phyloP scores from a whole-genome alignment of 2,329 filamentous ascomycete genomes.

The Colletotrichum magnum region DNA sequence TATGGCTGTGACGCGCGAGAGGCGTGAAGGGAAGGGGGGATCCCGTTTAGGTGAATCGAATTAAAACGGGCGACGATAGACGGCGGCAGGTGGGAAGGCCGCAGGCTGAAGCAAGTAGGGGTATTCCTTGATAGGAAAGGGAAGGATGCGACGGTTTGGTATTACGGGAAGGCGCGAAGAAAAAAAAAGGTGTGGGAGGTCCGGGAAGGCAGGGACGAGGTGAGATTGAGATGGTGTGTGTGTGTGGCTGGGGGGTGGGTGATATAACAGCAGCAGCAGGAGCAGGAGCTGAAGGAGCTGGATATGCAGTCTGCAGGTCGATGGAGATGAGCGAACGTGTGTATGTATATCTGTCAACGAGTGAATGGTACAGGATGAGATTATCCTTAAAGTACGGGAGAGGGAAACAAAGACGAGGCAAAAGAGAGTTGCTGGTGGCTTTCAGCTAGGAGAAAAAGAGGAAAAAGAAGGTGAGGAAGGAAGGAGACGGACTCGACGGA shows the following conservation, averaged over 20 bases:
- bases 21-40: constrained; percentile 9
- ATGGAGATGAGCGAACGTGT: no score
- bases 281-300: background rate
- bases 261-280: background rate
- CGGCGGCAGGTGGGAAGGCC: background rate
- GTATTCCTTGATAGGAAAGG: constrained; percentile 1
- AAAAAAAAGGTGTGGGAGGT: constrained; percentile 5
- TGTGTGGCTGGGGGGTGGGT: background rate
- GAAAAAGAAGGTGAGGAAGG: background rate
- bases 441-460: background rate
- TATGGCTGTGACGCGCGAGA: constrained; percentile 17
- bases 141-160: constrained; percentile 22
- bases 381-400: background rate
- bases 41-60: constrained; percentile 1
- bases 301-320: no score
- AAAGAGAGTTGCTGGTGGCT: background rate
- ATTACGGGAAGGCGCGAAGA: constrained; percentile 15
- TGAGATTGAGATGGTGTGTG: background rate
- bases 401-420: background rate
- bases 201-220: background rate
- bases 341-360: no score
- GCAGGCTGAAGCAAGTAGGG: constrained; percentile 21
- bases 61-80: constrained; percentile 5
- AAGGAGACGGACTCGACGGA: background rate
- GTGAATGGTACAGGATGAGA: no score